Evolutionary conservation across 2,329 filamentous ascomycete genomes (phyloP), one percentile per base, ranked within the genome.

Genomic region (Lojkania enalia): DNA sequence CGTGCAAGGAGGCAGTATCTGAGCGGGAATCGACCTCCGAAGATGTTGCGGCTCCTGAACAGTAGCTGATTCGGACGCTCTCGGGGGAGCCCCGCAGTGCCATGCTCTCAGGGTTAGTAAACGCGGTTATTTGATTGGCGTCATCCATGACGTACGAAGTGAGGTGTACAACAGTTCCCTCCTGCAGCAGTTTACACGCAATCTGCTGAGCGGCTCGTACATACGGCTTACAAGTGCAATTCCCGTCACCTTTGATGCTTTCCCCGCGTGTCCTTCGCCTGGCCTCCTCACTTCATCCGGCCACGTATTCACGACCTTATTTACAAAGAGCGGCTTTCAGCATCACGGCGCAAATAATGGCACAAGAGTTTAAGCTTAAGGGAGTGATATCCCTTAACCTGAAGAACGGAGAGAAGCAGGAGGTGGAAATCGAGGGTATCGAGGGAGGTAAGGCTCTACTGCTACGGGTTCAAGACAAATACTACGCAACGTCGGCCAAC

Each of bases 381-480:
- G 87, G 81, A 64, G 73, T 96, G 49, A 79, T 80, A 35, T 86
- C 85, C 58, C 77, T 96, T 44, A 80, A 86, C 54, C 76, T 97
- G 52, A 81, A 86, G 67, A 83, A 86, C 20, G 85, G 89, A 15
- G 85, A 94, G 57, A 97, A 96, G 77, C 80, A 86, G 52, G 91
- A 97, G 70, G 87, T 83, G 12, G 90, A 96, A 61, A 86, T 99
- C 3, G 92, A 97, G 60, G 94, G 92, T 15, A 78, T 99, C 32
- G 85, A 92, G 45, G 84, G 81, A 27, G 89, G 83, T 51, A 97
- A 96, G 71, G 85, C 99, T 2, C 77, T 99, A 4, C 79, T 99
- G 3, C 77, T 94, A 53, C 95, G 95, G 64, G 78, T 86, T 9
- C 84, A 83, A 42, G 87, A 86, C 56, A 82, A 86, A 57, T 75